A percentile compares a stretch with the other conserved stretches of the same genome.
Conservation (phyloP, 2,329 filamentous ascomycete species). For the Colletotrichum tabaci region DNA sequence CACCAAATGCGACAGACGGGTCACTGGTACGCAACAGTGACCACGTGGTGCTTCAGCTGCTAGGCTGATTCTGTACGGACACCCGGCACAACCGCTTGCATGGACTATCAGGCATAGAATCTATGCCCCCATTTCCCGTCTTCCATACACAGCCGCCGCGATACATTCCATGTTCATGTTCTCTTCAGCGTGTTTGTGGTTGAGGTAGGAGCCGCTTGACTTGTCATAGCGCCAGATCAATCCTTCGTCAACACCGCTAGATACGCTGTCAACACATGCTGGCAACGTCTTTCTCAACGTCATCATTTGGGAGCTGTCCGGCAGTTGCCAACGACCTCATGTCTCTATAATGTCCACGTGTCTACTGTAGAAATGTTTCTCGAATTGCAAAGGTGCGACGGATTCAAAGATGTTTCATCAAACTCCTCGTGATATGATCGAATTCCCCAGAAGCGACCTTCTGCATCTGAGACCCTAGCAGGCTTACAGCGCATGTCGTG, state of each 20-base stretch:
- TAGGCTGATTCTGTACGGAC: too few relatives aligned
- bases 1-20: slow-evolving; percentile 3
- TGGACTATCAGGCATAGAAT: not conserved
- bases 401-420: slow-evolving; percentile 23
- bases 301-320: not conserved
- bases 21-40: not conserved
- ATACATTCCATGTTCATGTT: not conserved
- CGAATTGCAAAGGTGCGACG: slow-evolving; percentile 7
- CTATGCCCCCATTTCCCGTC: not conserved
- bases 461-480: slow-evolving; percentile 30
- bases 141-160: not conserved
- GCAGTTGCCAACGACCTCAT: not conserved
- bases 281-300: not conserved
- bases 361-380: not conserved
- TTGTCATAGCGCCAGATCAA: not conserved
- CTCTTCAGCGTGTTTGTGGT: not conserved
- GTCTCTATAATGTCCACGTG: too few relatives aligned
- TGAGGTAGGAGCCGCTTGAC: not conserved
- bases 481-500: slow-evolving; percentile 21
- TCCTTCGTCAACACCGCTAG: not conserved
- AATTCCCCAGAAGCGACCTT: slow-evolving; percentile 13
- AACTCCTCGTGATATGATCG: not conserved
- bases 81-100: not conserved
- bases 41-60: slow-evolving; percentile 6
- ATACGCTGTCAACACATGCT: not conserved